A percentile compares a stretch with the other conserved stretches of the same genome.
Conservation (phyloP, 352 stramenopile genomes). For the Phytophthora vignae region DNA sequence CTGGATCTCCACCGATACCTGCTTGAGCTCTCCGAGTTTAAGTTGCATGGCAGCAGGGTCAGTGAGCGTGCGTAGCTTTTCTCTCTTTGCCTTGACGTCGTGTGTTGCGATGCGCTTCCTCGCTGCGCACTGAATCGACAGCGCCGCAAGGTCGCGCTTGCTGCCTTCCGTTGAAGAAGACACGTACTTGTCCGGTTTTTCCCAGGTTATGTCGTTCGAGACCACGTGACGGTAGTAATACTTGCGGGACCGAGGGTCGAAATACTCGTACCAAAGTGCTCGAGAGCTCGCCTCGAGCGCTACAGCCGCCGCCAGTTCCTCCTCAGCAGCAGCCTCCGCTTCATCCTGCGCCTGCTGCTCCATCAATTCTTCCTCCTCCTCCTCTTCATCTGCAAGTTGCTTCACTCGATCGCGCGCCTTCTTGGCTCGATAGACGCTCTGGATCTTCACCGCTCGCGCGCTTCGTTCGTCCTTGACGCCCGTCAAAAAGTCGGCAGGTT, state of each 20-base stretch:
- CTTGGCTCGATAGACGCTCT: constrained; percentile 60
- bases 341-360: constrained; percentile 19
- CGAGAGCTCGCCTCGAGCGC: not conserved
- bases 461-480: constrained; percentile 43
- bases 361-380: constrained; percentile 29
- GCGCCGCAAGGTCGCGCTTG: constrained; percentile 43
- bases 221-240: constrained; percentile 43
- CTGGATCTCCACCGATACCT: constrained; percentile 55
- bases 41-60: constrained; percentile 39
- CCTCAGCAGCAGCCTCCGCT: constrained; percentile 17
- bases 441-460: constrained; percentile 56
- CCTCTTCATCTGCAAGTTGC: constrained; percentile 37
- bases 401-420: constrained; percentile 47
- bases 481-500: constrained; percentile 43
- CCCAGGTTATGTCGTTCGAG: constrained; percentile 42
- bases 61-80: constrained; percentile 39
- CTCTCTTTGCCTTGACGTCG: constrained; percentile 36
- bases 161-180: constrained; percentile 26
- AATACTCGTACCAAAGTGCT: constrained; percentile 52
- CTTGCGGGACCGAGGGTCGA: constrained; percentile 46
- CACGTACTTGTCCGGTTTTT: constrained; percentile 36
- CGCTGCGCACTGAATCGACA: constrained; percentile 68
- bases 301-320: not conserved
- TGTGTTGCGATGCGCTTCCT: constrained; percentile 48
- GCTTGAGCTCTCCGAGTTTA: constrained; percentile 51